A percentile compares a stretch with the other conserved stretches of the same genome.
Conservation (phyloP, 2,329 filamentous ascomycete species). For the Aspergillus neoniger region DNA sequence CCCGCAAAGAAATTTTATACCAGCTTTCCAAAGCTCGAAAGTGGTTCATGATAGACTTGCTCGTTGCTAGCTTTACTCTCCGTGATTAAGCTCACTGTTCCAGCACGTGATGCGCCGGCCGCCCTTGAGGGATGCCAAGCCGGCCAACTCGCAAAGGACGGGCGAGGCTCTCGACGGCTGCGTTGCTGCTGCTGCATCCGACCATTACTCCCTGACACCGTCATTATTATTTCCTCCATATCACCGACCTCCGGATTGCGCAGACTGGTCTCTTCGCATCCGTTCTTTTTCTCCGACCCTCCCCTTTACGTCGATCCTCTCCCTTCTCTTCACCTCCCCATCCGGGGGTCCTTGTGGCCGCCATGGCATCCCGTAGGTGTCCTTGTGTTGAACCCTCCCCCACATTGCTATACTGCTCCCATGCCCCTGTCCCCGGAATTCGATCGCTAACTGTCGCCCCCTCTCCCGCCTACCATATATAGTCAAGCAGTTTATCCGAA, state of each 20-base stretch:
- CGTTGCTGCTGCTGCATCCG: not conserved
- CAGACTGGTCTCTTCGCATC: slow-evolving; percentile 27
- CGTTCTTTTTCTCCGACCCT: slow-evolving; percentile 15
- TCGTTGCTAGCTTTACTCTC: too few relatives aligned
- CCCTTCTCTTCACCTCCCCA: slow-evolving; percentile 28
- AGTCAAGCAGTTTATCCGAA: slow-evolving; percentile 99
- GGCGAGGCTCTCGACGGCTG: slow-evolving; percentile 20
- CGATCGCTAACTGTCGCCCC: slow-evolving; percentile 21
- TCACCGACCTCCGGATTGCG: slow-evolving; percentile 14
- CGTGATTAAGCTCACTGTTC: not conserved
- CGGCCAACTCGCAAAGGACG: slow-evolving; percentile 23
- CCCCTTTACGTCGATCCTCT: slow-evolving; percentile 10
- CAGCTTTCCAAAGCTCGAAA: too few relatives aligned
- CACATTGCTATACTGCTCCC: slow-evolving; percentile 20
- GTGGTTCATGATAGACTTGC: too few relatives aligned
- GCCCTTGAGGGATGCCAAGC: slow-evolving; percentile 13
- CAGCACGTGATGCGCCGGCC: not conserved
- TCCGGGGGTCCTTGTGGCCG: slow-evolving; percentile 53
- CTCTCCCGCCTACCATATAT: slow-evolving; percentile 21
- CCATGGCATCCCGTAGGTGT: slow-evolving; percentile 60
- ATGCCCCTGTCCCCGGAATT: slow-evolving; percentile 24
- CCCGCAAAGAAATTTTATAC: too few relatives aligned
- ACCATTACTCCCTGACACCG: not conserved
- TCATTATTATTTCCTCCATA: slow-evolving; percentile 9
- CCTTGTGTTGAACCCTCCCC: slow-evolving; percentile 21